Base-by-base conservation (phyloP, 169 alveolate species). In the Plasmodium inui region DNA sequence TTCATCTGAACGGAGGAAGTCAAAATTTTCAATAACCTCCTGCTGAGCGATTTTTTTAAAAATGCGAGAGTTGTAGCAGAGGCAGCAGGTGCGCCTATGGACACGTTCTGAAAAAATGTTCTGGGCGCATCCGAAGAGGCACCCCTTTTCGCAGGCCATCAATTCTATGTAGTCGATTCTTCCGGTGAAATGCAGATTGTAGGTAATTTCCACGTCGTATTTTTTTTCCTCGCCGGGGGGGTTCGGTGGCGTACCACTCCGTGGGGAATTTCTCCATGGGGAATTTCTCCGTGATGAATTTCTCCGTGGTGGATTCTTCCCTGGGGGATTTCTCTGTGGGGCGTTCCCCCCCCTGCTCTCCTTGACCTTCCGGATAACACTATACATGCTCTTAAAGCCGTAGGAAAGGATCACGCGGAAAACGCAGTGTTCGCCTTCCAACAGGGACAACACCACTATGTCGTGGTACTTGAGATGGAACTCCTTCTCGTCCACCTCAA, bases 71-170 rank as follows among this genome's bases (percentile, higher is more conserved):
- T 86, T 86, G 67, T 86, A 55, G 32, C 93, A 86, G 53, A 70
- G 67, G 55, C 93, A 86, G 14, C 34, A n/a, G 19, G 86, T 55
- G 17, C 79, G 81, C 26, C 67, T 78, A 12, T 74, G 81, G 80
- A 76, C 70, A 44, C 19, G 44, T 53, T 86, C 86, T 6, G 67
- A 28, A 19, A 86, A 86, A 86, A 86, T 86, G 26, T 86, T 86
- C 50, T 86, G 93, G 34, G 93, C 93, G 80, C 93, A 86, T 28
- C 93, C 93, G 41, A 86, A 86, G 61, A 86, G 93, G 26, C 93
- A 86, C 0, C 93, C 93, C 19, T 86, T 86, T 50, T 86, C 93
- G 46, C 93, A 86, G 2, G 93, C 93, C 93, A 86, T 86, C 44
- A 86, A 76, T 76, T 86, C 93, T 1, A 86, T 57, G 70, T 86